Base-by-base conservation (phyloP, 208 protist genomes). In the Wallacemonas sp. region DNA sequence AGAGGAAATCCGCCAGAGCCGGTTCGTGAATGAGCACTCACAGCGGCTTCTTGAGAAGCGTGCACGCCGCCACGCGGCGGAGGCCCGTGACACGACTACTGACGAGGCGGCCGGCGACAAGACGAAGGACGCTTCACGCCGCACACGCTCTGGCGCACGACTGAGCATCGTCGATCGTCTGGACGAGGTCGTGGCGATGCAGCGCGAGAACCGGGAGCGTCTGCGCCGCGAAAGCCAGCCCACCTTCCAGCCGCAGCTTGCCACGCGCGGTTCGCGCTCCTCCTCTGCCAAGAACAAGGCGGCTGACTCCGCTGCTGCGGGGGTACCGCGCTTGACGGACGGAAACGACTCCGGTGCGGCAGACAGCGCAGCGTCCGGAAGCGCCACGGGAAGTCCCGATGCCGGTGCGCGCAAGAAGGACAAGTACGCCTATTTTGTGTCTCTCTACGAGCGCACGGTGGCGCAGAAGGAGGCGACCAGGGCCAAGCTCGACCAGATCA, bases 241-340 rank as follows among this genome's bases (percentile, higher is more conserved):
- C 5, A 65, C 56, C 0, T 80, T 80, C 34, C 34, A 62, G 65
- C 68, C 57, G 4, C 34, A 60, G n/a, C 63, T 39, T 26, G 43
- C 57, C 38, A 70, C 56, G 8, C 33, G 41, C 17, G 41, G 11
- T 19, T 19, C 30, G 17, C 44, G 44, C 17, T 14, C 44, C 17
- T 14, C 44, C 19, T 49, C 44, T 24, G 44, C 44, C 0, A 6
- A 14, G 44, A 23, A 14, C 19, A 14, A 23, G 8, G 19, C n/a
- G n/a, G n/a, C n/a, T n/a, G n/a, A n/a, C n/a, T n/a, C n/a, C n/a
- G n/a, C n/a, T n/a, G n/a, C n/a, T n/a, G n/a, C n/a, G n/a, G n/a
- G n/a, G n/a, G n/a, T n/a, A n/a, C n/a, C n/a, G n/a, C n/a, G n/a
- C n/a, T n/a, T n/a, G n/a, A n/a, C n/a, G n/a, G n/a, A n/a, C n/a